Evolutionary conservation across 371 early-diverging fungal genomes (phyloP).

Genomic region (Syncephalastrum monosporum): DNA sequence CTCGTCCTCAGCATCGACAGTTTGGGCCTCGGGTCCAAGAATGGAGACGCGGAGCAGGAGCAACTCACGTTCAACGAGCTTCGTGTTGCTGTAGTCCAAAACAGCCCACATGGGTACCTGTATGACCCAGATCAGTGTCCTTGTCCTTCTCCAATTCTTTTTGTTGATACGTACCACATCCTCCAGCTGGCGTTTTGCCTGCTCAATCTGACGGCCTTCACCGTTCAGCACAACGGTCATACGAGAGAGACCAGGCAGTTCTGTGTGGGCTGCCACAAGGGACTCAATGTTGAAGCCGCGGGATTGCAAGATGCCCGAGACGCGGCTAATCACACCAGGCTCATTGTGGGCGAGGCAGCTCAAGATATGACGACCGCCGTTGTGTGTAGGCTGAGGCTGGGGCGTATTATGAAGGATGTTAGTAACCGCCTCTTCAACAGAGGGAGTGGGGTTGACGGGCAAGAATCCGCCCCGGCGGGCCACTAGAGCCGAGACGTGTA

Average conservation of each 20-base stretch:
- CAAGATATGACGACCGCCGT: conserved; percentile 76
- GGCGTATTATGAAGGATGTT: conserved; percentile 92
- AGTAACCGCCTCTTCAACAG: conserved; percentile 82
- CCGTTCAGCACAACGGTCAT: conserved; percentile 96
- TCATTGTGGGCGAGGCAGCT: conserved; percentile 95
- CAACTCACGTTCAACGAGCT: conserved; percentile 88
- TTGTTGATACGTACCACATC: conserved; percentile 65
- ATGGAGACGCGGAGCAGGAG: conserved; percentile 91
- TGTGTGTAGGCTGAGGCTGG: conserved; percentile 36
- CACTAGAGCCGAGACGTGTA: conserved; percentile 35
- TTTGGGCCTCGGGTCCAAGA: conserved; percentile 68
- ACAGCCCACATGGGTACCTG: conserved; percentile 96
- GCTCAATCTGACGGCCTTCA: conserved; percentile 78
- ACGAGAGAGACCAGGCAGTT: conserved; percentile 87
- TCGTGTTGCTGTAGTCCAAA: conserved; percentile 86
- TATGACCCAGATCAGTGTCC: neutral
- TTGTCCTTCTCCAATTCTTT: neutral
- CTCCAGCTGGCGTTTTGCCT: conserved; percentile 92
- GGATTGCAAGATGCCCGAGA: conserved; percentile 90
- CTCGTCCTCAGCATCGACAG: conserved; percentile 31
- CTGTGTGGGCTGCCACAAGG: conserved; percentile 91
- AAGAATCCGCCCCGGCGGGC: conserved; percentile 48
- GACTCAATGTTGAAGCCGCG: conserved; percentile 97
- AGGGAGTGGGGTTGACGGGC: conserved; percentile 33
- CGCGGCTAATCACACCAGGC: conserved; percentile 93